phyloP scores from a whole-genome alignment of 495 filamentous ascomycete species.

The Aspergillus carlsbadensis region DNA sequence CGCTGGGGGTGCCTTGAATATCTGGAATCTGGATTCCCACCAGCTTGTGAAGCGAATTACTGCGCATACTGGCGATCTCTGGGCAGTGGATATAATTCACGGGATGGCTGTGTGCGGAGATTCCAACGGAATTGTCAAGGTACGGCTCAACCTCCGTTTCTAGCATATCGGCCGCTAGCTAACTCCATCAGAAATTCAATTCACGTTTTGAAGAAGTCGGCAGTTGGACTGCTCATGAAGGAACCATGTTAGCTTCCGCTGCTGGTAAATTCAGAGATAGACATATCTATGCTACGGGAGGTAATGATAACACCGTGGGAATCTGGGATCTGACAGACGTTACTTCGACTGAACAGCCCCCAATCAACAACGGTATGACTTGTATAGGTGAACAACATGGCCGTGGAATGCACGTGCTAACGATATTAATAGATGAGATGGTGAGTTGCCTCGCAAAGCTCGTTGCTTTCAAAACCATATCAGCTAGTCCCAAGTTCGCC shows the following conservation, averaged over 20 bases:
- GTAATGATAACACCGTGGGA: constrained; percentile 83
- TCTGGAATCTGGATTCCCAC: constrained; percentile 95
- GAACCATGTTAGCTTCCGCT: constrained; percentile 84
- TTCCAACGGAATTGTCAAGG: constrained; percentile 76
- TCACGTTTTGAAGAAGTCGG: constrained; percentile 82
- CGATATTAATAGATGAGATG: constrained; percentile 61
- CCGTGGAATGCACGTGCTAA: neutral
- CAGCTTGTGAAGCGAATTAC: constrained; percentile 85
- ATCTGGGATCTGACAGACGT: constrained; percentile 79
- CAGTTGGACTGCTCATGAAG: constrained; percentile 82
- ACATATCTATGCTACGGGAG: constrained; percentile 86
- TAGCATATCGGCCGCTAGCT: neutral
- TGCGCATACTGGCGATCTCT: constrained; percentile 77
- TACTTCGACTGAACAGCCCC: constrained; percentile 40
- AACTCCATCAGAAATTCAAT: constrained; percentile 66
- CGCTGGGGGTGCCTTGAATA: constrained; percentile 84
- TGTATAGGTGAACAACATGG: too few relatives aligned
- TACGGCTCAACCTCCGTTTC: constrained; percentile 31
- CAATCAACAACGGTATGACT: constrained; percentile 58
- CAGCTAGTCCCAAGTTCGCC: constrained; percentile 75
- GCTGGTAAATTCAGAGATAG: constrained; percentile 63
- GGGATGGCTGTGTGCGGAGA: constrained; percentile 82
- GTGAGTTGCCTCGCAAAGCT: constrained; percentile 79
- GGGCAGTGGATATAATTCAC: constrained; percentile 78
- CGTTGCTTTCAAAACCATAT: constrained; percentile 86